A percentile compares a stretch with the other conserved stretches of the same genome.
These are phyloP conservation scores for Leccinum ponderosum DNA, from an alignment of 1,284 basidiomycete genomes.

Conservation along the genomic window DNA sequence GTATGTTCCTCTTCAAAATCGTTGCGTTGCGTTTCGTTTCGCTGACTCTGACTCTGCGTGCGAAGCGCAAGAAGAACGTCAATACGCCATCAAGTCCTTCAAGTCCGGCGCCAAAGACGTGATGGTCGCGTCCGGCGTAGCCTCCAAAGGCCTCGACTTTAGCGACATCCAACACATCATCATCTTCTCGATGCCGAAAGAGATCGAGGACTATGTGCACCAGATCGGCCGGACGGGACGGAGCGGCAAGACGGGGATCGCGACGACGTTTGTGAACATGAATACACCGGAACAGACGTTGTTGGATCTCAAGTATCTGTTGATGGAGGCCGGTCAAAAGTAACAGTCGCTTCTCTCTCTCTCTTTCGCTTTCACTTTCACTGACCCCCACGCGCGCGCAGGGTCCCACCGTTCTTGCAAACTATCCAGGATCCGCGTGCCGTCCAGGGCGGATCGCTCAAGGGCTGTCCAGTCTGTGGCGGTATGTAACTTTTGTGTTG, in stretches of 20 bases:
- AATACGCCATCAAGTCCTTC: conserved; percentile 98
- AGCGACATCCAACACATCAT: conserved; percentile 98
- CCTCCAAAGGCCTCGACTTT: conserved; percentile 98
- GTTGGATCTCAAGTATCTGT: conserved; percentile 93
- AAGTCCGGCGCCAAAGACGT: conserved; percentile 97
- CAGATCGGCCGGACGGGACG: conserved; percentile 98
- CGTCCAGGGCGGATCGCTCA: conserved; percentile 71
- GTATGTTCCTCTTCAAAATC: conserved; percentile 44
- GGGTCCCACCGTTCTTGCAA: conserved; percentile 93
- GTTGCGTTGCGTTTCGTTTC: neutral
- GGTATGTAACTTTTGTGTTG: conserved; percentile 45
- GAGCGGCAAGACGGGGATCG: conserved; percentile 97
- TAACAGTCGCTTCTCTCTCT: conserved; percentile 33
- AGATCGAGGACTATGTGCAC: conserved; percentile 98
- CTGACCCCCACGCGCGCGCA: neutral
- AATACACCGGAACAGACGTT: conserved; percentile 95
- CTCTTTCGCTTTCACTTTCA: too few species aligned
- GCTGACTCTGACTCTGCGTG: neutral
- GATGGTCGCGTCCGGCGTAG: conserved; percentile 98
- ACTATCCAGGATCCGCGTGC: conserved; percentile 92
- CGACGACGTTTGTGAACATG: conserved; percentile 99
- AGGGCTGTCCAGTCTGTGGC: conserved; percentile 95
- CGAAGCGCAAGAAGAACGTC: conserved; percentile 91
- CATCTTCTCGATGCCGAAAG: conserved; percentile 99
- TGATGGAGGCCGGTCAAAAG: conserved; percentile 99